Evolutionary conservation across 78 protist genomes (phyloP), one percentile per base, ranked within the genome.

Genomic region (Polysphondylium violaceum): DNA sequence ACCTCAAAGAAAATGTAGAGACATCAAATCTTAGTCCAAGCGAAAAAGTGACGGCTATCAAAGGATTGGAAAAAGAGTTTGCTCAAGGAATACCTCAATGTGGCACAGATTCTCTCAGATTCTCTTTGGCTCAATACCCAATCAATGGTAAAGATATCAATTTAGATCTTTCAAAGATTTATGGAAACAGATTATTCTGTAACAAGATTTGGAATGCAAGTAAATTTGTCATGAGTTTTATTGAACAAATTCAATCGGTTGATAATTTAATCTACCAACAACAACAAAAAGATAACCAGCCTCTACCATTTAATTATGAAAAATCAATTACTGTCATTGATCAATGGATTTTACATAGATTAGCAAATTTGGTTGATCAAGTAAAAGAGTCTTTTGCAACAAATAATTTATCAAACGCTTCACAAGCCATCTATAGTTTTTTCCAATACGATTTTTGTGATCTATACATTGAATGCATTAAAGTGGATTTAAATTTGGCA

Each of bases 101-200:
- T 74, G 99, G 99, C n/a, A 71, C 97, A 6, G 99, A 98, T 65
- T 95, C 98, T 14, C 94, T 97, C 4, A 74, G 99, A 14, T 72
- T 95, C 71, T 53, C 97, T 9, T 92, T 98, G 2, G 55, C 65
- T 16, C 76, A 71, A 51, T 88, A 65, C 69, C 64, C 93, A 43
- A 43, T 75, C 61, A 5, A 21, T 36, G 96, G 89, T 19, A 65
- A 76, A 56, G 90, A 89, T 59, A 92, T 96, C 78, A 96, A 96
- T 65, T 29, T 97, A 17, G 96, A 97, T 63, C 43, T 93, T 41
- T 58, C 87, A 50, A 87, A 88, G 16, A 95, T 98, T 14, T 63
- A 65, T 50, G 75, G 93, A 17, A 58, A 73, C 44, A 72, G 97
- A 63, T 76, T 92, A 27, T 97, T 97, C 58, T 95, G 98, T 76